Evolutionary conservation across 2,329 filamentous ascomycete genomes (phyloP), one percentile per base, ranked within the genome.

Genomic region (Aspergillus latus): DNA sequence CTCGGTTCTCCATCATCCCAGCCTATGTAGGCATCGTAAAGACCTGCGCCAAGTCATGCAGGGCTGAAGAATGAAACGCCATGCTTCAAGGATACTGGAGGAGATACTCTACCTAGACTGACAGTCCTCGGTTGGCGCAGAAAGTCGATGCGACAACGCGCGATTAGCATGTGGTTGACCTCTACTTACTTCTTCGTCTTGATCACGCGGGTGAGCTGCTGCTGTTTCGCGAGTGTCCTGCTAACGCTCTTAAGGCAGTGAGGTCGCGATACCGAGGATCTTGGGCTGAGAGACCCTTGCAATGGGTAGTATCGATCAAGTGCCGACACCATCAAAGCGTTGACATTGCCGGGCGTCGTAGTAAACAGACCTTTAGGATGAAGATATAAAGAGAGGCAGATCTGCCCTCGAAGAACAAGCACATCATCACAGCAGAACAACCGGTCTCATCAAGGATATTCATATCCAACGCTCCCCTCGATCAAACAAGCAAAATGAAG

Each of bases 1-100:
- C 49, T 51, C 49, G 49, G 49, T 37, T 26, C n/a, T 39, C 5
- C 46, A 39, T 15, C 16, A 11, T 16, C 13, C 13, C 11, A n/a
- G 26, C 7, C 34, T 44, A 29, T 30, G 32, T 43, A 44, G 16
- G 37, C 10, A 13, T 5, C 15, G 16, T 34, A 36, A 28, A 34
- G 9, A 30, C 9, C 15, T 11, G 28, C 29, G 49, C 49, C 49
- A 51, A 51, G 49, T 51, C 40, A 8, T 51, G 49, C 49, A 51
- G 16, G 39, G 40, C 15, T 11, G 15, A 16, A 36, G 30, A 16
- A 51, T 51, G 49, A 29, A 36, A 44, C 49, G 1, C 44, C 29
- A n/a, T 6, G 15, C 13, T 10, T 2, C 11, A 3, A 5, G 15
- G 29, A 15, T 10, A 43, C 10, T 51, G 49, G 39, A 37, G 8